Base-by-base conservation (phyloP, 2,329 filamentous ascomycete genomes). In the Rhynchosporium agropyri region DNA sequence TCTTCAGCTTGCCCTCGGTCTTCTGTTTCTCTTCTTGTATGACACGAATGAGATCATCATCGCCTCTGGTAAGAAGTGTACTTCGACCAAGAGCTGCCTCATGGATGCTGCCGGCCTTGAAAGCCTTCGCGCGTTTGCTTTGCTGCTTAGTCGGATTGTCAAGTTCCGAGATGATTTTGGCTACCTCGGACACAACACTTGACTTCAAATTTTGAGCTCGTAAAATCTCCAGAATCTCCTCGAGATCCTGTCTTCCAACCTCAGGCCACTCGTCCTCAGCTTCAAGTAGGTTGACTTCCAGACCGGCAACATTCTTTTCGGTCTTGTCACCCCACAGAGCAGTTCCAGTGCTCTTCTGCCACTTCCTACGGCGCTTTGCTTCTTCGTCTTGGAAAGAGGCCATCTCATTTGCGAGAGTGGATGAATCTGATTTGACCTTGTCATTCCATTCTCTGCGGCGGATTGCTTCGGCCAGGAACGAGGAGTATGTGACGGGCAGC, bases 21-120 rank as follows among this genome's bases (percentile, higher is more conserved):
- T 86, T 90, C 2, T 80, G 76, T 71, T 96, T 97, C 64, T 97
- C 92, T 15, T 92, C 90, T 74, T 90, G 90, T n/a, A 98, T 76
- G 67, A 80, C 89, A 73, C 82, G 83, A 40, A 90, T 83, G 65
- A 93, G 80, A 66, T 97, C 93, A 71, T 96, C 92, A 65, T 95
- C 90, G n/a, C 91, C 92, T 45, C 91, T 87, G 13, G 96, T 84
- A 71, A 97, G 78, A 9, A 97, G 83, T 1, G 92, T 94, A 68
- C 91, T 96, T 71, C 89, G 87, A n/a, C 92, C 92, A 65, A 97
- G 83, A 2, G 86, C 86, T n/a, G 89, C 89, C 74, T 98, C 95
- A 71, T 97, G 92, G 43, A 98, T 84, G 73, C 95, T 98, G 15
- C 95, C 95, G 73, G 96, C 95, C 74, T 97, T 97, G 80, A 99